These are phyloP conservation scores for Lenwebbia sp. DNA, from an alignment of 345 rosid genomes.

Conservation along the genomic window DNA sequence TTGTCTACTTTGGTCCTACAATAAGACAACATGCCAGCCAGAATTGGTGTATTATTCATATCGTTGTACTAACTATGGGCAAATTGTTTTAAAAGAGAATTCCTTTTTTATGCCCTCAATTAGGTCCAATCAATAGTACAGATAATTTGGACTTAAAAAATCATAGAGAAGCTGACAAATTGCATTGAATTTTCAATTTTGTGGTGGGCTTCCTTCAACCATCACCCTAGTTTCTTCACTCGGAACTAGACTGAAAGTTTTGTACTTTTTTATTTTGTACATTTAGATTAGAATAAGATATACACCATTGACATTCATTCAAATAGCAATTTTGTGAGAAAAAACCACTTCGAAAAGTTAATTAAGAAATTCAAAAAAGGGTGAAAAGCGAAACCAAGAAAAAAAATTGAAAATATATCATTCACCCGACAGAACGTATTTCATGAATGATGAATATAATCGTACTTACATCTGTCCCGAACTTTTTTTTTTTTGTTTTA, in stretches of 20 bases:
- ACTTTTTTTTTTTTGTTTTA: too few species aligned
- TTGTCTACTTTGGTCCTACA: background rate
- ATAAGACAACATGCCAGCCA: background rate
- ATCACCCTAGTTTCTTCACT: background rate
- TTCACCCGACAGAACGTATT: background rate
- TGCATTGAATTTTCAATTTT: background rate
- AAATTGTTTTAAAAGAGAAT: background rate
- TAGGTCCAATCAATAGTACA: background rate
- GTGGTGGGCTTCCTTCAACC: background rate
- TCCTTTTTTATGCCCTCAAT: background rate
- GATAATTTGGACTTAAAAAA: background rate
- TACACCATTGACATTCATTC: background rate
- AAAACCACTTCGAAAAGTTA: background rate
- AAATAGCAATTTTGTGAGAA: background rate
- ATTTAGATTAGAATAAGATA: background rate
- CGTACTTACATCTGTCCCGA: too few species aligned
- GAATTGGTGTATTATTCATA: background rate
- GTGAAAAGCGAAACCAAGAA: background rate
- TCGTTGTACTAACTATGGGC: background rate
- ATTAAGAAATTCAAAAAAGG: background rate
- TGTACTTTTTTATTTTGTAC: background rate
- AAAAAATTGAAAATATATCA: background rate
- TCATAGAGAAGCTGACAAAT: background rate
- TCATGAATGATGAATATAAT: background rate
- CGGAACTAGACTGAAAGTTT: background rate